A percentile compares a stretch with the other conserved stretches of the same genome.
phyloP scores from a whole-genome alignment of 2,329 filamentous ascomycete genomes.

The Claviceps sp. region DNA sequence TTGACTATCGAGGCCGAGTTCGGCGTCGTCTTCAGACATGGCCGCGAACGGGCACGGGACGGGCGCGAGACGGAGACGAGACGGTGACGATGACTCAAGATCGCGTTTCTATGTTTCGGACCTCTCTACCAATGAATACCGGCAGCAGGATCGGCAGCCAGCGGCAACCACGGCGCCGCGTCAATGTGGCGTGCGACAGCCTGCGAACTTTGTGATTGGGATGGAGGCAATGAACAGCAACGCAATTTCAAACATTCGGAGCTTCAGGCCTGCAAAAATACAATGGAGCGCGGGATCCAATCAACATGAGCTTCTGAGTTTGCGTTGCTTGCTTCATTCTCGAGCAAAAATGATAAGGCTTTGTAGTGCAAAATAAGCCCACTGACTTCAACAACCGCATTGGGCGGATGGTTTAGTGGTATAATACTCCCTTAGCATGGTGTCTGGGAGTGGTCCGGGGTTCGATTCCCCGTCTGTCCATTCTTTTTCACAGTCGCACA shows the following conservation, averaged over 20 bases:
- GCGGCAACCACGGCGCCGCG: slow-evolving; percentile 4
- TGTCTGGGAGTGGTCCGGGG: slow-evolving; percentile 10
- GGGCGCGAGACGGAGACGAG: background rate
- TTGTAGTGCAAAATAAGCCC: too few relatives aligned
- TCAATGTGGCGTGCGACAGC: slow-evolving; percentile 3
- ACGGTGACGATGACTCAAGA: background rate
- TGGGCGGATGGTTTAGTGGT: slow-evolving; percentile 7
- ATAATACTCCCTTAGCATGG: slow-evolving; percentile 7
- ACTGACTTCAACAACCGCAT: accelerated
- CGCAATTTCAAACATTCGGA: too few relatives aligned
- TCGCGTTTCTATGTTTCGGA: background rate
- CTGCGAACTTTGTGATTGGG: slow-evolving; percentile 1
- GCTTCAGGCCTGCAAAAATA: too few relatives aligned
- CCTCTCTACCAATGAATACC: background rate
- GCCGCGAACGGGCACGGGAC: background rate
- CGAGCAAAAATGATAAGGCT: background rate
- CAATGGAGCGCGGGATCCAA: background rate
- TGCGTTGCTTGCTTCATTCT: background rate
- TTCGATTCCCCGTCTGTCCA: slow-evolving; percentile 13
- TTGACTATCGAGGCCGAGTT: slow-evolving; percentile 23
- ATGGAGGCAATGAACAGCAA: too few relatives aligned
- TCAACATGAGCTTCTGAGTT: slow-evolving; percentile 1
- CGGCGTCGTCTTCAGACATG: slow-evolving; percentile 28
- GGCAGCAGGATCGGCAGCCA: slow-evolving; percentile 1
- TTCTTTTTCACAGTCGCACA: background rate